Base-by-base conservation (phyloP, 768 basidiomycete genomes). In the Boletus reticuloceps region DNA sequence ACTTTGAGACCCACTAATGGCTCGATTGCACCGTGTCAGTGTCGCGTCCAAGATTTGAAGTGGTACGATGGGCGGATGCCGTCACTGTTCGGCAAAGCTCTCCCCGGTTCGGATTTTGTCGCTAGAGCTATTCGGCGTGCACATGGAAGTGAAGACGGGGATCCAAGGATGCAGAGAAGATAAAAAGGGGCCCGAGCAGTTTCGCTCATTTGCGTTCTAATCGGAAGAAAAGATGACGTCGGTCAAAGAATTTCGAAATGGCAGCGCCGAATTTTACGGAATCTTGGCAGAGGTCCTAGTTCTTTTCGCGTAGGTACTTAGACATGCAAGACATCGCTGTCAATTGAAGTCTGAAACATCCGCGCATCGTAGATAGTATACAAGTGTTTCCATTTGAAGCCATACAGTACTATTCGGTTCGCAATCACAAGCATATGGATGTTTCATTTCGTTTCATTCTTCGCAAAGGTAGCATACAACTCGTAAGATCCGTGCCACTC, bases 391-490 rank as follows among this genome's bases (percentile, higher is more conserved):
- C 25, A 36, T 40, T 36, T 22, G 20, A 0, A 50, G 27, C 20
- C 14, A n/a, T n/a, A n/a, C n/a, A 49, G 2, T 14, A 1, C 39
- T 12, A 20, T 45, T 55, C 47, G 52, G n/a, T 49, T 59, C 48
- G 13, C 50, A 40, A 52, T 44, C 61, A 36, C 36, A 11, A 44
- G 47, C 6, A 36, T 36, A 40, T 49, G 41, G 57, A 39, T 61
- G 47, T 54, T 82, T 78, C 76, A 71, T 83, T 63, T 78, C 77
- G 39, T 69, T 80, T 62, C 81, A 79, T 53, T 65, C 81, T 45
- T 75, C 54, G 55, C 51, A 64, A 56, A 36, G 43, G 56, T 56
- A 59, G 36, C 48, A 62, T 70, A 70, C 58, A 51, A 51, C 44
- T 66, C 61, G 53, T 56, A 56, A 61, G 54, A 51, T 62, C 58